Evolutionary conservation across 768 basidiomycete species (phyloP), one percentile per base, ranked within the genome.

Genomic region (Candolleomyces aberdarensis): DNA sequence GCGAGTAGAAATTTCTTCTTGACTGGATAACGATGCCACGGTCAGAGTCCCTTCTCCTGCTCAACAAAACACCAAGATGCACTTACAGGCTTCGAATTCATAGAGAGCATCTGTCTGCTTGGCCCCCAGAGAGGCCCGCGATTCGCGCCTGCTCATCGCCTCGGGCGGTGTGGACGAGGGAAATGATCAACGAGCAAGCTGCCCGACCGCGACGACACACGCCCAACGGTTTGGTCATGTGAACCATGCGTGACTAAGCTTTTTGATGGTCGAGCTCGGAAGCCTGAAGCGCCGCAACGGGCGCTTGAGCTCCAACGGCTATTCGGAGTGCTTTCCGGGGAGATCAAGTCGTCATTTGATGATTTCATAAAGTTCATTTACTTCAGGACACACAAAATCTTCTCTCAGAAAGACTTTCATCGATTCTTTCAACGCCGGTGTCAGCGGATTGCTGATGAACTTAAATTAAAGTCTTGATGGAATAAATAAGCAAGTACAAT

Each of bases 1-100:
- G 91, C 91, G 62, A 92, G 86, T 20, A 94, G 80, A 68, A 92
- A 93, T 77, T 92, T 93, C 86, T 91, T 92, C 86, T 93, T 93
- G 80, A 93, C 92, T 94, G 70, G 47, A 54, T 36, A 8, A 8
- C 36, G 36, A 36, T 36, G 36, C 73, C 73, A 80, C 69, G 67
- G 66, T 70, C 61, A 69, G 66, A 60, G 63, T 69, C 64, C 71
- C 70, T 60, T 57, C 62, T 61, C 62, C 58, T 61, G 60, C 56
- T 50, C 59, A 56, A 62, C 55, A 32, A 58, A 57, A 44, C 50
- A 63, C 7, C 64, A 13, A 55, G 44, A 7, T 11, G 54, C 44
- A 82, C 91, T 68, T 73, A 94, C 91, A 92, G 69, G 83, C 89
- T 76, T 94, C 92, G 67, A 92, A 92, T 69, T 94, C 92, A 62